Conservation (phyloP, 352 stramenopile species). For the Globisporangium canariense region DNA sequence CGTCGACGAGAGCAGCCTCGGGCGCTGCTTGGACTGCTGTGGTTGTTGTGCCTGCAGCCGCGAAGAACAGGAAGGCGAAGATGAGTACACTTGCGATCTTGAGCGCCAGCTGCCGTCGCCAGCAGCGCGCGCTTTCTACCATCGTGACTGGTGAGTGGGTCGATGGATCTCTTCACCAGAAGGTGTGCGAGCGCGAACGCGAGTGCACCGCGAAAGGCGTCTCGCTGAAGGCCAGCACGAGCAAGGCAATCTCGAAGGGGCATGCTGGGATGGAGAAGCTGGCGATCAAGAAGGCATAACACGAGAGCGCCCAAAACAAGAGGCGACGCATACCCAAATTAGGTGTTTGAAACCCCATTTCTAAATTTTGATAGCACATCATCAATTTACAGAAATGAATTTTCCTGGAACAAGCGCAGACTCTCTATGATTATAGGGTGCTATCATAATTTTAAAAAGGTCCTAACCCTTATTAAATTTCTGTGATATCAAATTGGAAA, state of each 20-base stretch:
- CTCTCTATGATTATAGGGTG: too few species aligned
- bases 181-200: background rate
- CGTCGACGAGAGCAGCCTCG: constrained; percentile 18
- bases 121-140: background rate
- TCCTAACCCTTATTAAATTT: too few species aligned
- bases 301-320: too few species aligned
- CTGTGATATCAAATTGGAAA: too few species aligned
- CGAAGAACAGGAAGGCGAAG: background rate
- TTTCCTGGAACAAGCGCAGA: too few species aligned
- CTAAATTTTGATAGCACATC: too few species aligned
- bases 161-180: background rate
- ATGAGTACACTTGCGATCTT: background rate
- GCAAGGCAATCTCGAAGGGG: too few species aligned
- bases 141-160: background rate
- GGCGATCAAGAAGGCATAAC: background rate
- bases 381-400: too few species aligned
- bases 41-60: background rate
- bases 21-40: constrained; percentile 5
- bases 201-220: background rate
- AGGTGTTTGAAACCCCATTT: too few species aligned
- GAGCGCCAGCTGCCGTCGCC: background rate
- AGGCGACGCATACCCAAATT: too few species aligned
- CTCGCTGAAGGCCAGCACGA: background rate
- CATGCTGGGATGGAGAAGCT: too few species aligned
- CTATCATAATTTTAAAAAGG: too few species aligned